Evolutionary conservation across 2,329 filamentous ascomycete species (phyloP).

Genomic region (Coleophoma eucalyptorum): DNA sequence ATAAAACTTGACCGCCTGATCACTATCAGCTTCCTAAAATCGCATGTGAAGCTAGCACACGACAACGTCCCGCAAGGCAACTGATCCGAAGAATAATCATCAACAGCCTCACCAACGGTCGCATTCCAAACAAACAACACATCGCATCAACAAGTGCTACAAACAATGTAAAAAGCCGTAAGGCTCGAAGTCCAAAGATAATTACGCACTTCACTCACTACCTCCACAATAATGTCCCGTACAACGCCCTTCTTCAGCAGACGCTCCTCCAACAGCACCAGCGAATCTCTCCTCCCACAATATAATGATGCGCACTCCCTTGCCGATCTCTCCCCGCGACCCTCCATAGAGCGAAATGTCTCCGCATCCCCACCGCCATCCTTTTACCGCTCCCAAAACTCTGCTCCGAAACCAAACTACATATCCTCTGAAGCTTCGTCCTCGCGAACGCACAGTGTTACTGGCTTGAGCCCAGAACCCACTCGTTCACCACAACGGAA

Average conservation of each 20-base stretch:
- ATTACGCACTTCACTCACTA: too few species aligned
- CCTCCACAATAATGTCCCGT: slow-evolving; percentile 11
- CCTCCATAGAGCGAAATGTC: background rate
- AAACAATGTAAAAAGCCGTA: too few species aligned
- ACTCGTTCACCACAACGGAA: background rate
- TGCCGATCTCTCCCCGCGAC: slow-evolving; percentile 15
- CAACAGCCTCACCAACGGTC: too few species aligned
- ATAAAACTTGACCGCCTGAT: too few species aligned
- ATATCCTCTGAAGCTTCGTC: background rate
- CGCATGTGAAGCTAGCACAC: too few species aligned
- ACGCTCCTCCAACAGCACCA: slow-evolving; percentile 9
- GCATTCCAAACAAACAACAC: too few species aligned
- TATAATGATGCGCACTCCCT: slow-evolving; percentile 16
- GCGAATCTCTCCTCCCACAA: slow-evolving; percentile 16
- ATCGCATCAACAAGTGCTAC: too few species aligned
- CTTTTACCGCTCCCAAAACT: slow-evolving; percentile 18
- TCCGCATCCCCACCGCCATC: slow-evolving; percentile 18
- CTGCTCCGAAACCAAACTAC: background rate
- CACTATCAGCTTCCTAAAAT: too few species aligned
- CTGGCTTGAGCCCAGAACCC: background rate
- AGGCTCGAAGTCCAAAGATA: too few species aligned
- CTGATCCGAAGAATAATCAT: too few species aligned
- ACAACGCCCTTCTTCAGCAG: slow-evolving; percentile 17
- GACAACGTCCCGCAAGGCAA: too few species aligned
- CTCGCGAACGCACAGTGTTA: background rate